A percentile compares a stretch with the other conserved stretches of the same genome.
These are phyloP conservation scores for Melocanna baccifera DNA, from an alignment of 176 grass and related monocot species.

Conservation along the genomic window DNA sequence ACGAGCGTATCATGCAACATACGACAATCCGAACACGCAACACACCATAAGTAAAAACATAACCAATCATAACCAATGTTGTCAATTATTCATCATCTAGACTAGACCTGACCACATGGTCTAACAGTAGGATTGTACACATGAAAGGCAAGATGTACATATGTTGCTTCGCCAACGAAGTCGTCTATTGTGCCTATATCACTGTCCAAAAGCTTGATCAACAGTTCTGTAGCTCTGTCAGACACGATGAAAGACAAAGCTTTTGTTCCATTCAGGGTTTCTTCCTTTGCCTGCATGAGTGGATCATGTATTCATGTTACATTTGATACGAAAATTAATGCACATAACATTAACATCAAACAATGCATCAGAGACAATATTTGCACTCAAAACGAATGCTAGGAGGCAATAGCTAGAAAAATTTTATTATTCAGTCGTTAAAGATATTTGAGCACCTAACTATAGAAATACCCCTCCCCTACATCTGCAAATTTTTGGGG, in stretches of 20 bases:
- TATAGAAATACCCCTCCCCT: too few species aligned
- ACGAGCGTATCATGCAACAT: too few species aligned
- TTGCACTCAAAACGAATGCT: not conserved
- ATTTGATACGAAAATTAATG: not conserved
- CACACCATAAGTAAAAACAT: too few species aligned
- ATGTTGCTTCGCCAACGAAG: constrained; percentile 83
- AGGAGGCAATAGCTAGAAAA: not conserved
- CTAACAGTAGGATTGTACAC: too few species aligned
- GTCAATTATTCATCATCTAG: too few species aligned
- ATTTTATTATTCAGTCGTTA: not conserved
- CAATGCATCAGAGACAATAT: not conserved
- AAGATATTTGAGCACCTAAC: not conserved
- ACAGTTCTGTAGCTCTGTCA: constrained; percentile 50
- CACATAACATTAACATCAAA: constrained; percentile 3
- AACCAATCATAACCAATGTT: too few species aligned
- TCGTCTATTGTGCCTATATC: constrained; percentile 65
- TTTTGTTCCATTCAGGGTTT: constrained; percentile 90
- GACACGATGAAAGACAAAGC: constrained; percentile 80
- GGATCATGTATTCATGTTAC: constrained; percentile 15
- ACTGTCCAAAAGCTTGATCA: constrained; percentile 83
- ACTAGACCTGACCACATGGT: too few species aligned
- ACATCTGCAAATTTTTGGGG: too few species aligned
- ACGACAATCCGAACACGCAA: too few species aligned
- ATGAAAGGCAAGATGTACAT: constrained; percentile 24
- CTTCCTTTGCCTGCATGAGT: constrained; percentile 67